Evolutionary conservation across 176 grass and related monocot species (phyloP), one percentile per base, ranked within the genome.

Genomic region (Bothriochloa decipiens): DNA sequence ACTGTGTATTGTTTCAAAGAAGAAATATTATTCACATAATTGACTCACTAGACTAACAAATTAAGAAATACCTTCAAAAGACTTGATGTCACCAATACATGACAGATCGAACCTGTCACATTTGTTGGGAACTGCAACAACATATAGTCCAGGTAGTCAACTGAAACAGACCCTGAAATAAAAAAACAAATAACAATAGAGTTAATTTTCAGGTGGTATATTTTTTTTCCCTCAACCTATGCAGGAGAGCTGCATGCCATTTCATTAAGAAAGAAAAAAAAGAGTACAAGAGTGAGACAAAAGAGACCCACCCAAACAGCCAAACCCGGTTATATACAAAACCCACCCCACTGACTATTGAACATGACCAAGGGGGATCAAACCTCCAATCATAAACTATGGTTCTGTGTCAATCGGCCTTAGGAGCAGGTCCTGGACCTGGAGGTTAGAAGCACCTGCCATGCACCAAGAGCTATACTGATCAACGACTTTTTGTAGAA

Each of bases 81-180:
- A 74, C 89, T 98, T 83, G 95, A 95, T 77, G 95, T 98, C 43
- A 98, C 95, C 61, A 98, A 72, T 12, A 91, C 91, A 79, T 95
- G 80, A 65, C 95, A 95, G 65, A 98, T 86, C 95, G 92, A 98
- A 85, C 95, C 95, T 61, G 95, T 98, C 71, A 98, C 76, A 91
- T 98, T 98, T 81, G 95, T 98, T 25, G 95, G 95, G 57, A 98
- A 90, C 39, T 98, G 95, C 81, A 90, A 78, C 86, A 98, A 69
- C 92, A 98, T 95, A 74, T 98, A 98, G 0, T 93, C 91, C 61
- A 95, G 82, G 89, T 95, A 98, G 84, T 98, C 95, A 78, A 91
- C 87, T n/a, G 95, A 92, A 26, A 98, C 95, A 33, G 95, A 98
- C 25, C 75, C 95, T 98, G 77, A 72, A 83, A 53, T 45, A 35